Conservation (phyloP, 2,329 filamentous ascomycete genomes). For the Apiospora phragmitis region DNA sequence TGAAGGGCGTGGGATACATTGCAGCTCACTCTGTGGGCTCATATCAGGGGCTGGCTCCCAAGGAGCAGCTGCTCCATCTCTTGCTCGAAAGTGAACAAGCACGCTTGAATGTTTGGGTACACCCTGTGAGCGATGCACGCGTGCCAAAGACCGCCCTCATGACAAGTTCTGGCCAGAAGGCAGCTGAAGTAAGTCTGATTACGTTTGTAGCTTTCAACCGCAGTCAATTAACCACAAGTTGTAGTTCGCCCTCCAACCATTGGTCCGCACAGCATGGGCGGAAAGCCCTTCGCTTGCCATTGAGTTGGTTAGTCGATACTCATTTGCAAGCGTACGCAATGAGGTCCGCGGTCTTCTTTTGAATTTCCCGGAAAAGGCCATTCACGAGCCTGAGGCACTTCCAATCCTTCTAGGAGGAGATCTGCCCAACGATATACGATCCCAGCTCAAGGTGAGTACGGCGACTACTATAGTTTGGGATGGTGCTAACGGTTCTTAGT, state of each 20-base stretch:
- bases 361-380: conserved; percentile 79
- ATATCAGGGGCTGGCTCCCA: conserved; percentile 68
- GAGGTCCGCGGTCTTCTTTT: conserved; percentile 81
- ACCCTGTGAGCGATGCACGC: conserved; percentile 68
- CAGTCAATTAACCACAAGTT: conserved; percentile 17
- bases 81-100: conserved; percentile 83
- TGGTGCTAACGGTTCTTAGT: conserved; percentile 50
- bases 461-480: not conserved
- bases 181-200: conserved; percentile 39
- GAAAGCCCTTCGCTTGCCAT: conserved; percentile 87
- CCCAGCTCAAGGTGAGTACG: conserved; percentile 73
- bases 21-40: conserved; percentile 53
- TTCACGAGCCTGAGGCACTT: conserved; percentile 79
- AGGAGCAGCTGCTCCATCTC: conserved; percentile 79
- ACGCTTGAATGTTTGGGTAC: conserved; percentile 86
- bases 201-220: not conserved
- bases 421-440: conserved; percentile 76
- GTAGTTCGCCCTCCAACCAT: conserved; percentile 57
- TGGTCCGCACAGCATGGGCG: conserved; percentile 82
- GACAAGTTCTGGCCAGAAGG: conserved; percentile 41
- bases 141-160: conserved; percentile 35
- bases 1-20: conserved; percentile 65
- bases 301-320: conserved; percentile 78
- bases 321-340: conserved; percentile 67
- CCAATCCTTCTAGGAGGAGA: conserved; percentile 76